These are phyloP conservation scores for Fonsecaea pugnacius DNA, from an alignment of 2,329 filamentous ascomycete genomes.

Conservation along the genomic window DNA sequence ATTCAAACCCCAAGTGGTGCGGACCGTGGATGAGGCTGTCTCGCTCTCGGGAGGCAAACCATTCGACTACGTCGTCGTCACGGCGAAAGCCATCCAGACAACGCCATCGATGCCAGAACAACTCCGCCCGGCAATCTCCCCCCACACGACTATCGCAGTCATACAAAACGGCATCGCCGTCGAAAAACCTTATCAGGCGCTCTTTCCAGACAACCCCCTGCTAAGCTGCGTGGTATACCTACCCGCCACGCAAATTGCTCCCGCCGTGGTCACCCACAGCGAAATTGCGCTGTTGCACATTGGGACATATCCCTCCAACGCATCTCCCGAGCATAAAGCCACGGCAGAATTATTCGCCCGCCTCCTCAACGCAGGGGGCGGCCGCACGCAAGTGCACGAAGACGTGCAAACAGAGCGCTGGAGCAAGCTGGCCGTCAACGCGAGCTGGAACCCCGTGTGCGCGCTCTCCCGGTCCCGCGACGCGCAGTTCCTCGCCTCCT, in stretches of 20 bases:
- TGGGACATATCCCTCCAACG: conserved; percentile 53
- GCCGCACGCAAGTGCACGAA: conserved; percentile 54
- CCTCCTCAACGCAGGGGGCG: conserved; percentile 51
- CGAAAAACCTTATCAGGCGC: conserved; percentile 57
- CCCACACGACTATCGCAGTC: conserved; percentile 59
- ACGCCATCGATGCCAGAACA: conserved; percentile 42
- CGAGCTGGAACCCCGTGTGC: conserved; percentile 65
- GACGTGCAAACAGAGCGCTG: conserved; percentile 64
- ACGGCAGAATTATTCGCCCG: conserved; percentile 46
- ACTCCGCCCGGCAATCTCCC: conserved; percentile 47
- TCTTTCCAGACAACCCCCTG: conserved; percentile 59
- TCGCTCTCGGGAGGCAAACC: conserved; percentile 26
- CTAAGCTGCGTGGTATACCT: conserved; percentile 62
- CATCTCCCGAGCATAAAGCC: conserved; percentile 37
- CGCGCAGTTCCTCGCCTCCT: conserved; percentile 55
- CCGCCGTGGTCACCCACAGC: conserved; percentile 54
- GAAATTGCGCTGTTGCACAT: conserved; percentile 56
- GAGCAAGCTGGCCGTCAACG: conserved; percentile 66
- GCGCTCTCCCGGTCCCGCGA: conserved; percentile 61
- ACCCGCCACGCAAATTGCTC: conserved; percentile 55
- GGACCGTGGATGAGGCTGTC: conserved; percentile 35
- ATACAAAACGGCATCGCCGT: conserved; percentile 67
- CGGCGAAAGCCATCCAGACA: conserved; percentile 52
- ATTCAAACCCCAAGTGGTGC: conserved; percentile 37
- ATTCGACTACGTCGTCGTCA: conserved; percentile 56